Evolutionary conservation across 164 flowering plant species (phyloP).

Genomic region (Piper longum): DNA sequence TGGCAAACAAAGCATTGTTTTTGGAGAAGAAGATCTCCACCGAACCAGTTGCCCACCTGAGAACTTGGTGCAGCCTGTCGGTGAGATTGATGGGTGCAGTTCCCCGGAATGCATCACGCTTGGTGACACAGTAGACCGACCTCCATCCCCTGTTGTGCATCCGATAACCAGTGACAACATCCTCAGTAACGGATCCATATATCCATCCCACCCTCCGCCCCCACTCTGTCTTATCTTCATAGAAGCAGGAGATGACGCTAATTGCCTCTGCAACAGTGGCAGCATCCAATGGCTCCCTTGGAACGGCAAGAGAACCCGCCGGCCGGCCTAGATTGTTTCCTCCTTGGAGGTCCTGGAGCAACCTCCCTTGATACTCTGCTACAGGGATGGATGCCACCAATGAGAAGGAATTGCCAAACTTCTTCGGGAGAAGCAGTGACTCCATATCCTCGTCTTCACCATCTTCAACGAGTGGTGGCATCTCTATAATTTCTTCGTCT

Average conservation of each 20-base stretch:
- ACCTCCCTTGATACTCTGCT: constrained; percentile 82
- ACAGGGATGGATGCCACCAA: constrained; percentile 64
- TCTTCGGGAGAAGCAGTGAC: constrained; percentile 45
- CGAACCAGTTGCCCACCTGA: constrained; percentile 95
- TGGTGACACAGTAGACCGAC: constrained; percentile 84
- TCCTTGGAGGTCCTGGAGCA: constrained; percentile 47
- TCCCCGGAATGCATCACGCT: constrained; percentile 86
- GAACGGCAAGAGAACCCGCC: constrained; percentile 74
- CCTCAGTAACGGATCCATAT: constrained; percentile 91
- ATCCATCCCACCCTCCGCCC: constrained; percentile 92
- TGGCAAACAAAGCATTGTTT: constrained; percentile 78
- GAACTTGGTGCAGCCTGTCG: constrained; percentile 86
- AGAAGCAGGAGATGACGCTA: constrained; percentile 71
- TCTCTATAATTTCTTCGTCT: constrained; percentile 25
- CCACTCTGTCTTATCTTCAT: constrained; percentile 91
- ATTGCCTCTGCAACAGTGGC: constrained; percentile 85
- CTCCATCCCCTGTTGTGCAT: constrained; percentile 98
- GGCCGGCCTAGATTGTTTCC: constrained; percentile 53
- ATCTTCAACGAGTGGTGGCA: constrained; percentile 29
- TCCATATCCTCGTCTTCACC: constrained; percentile 39
- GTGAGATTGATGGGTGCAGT: constrained; percentile 95
- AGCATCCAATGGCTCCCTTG: constrained; percentile 81
- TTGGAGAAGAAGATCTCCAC: constrained; percentile 90
- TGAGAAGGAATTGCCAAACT: constrained; percentile 68
- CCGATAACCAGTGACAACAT: constrained; percentile 89